These are phyloP conservation scores for Ophiostoma ips DNA, from an alignment of 2,329 filamentous ascomycete species.

Conservation along the genomic window DNA sequence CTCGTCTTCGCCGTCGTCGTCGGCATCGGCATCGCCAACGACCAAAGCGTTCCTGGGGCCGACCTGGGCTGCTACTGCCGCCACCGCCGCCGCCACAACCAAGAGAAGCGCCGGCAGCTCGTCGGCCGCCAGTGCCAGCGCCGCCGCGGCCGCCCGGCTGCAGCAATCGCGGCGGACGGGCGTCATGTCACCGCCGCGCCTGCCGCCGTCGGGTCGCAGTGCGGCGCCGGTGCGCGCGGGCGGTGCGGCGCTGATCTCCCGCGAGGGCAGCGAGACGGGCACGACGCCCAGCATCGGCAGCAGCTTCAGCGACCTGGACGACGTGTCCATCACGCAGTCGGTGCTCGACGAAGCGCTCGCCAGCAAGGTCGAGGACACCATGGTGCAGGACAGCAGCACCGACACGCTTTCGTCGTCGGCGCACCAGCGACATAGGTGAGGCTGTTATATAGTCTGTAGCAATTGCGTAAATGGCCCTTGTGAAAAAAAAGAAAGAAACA, in stretches of 20 bases:
- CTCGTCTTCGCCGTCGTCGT: conserved; percentile 6
- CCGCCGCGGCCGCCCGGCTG: conserved; percentile 7
- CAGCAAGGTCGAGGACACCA: conserved; percentile 13
- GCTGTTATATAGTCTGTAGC: too few relatives aligned
- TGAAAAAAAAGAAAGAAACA: too few relatives aligned
- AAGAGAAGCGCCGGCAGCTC: conserved; percentile 8
- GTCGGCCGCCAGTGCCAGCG: conserved; percentile 19
- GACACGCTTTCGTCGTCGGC: conserved; percentile 8
- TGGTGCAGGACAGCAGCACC: conserved; percentile 1
- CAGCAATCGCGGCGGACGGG: conserved; percentile 13
- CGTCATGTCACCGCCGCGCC: conserved; percentile 36
- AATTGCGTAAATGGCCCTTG: too few relatives aligned
- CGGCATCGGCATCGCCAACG: conserved; percentile 10
- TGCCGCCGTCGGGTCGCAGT: conserved; percentile 37
- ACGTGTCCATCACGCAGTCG: conserved; percentile 15
- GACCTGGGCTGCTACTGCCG: not conserved
- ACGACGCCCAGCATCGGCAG: conserved; percentile 68
- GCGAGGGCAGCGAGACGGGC: conserved; percentile 49
- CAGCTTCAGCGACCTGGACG: conserved; percentile 71
- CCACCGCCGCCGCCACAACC: not conserved
- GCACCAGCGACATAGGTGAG: not conserved
- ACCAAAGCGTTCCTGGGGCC: conserved; percentile 3
- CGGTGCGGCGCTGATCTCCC: conserved; percentile 16
- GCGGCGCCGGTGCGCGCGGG: conserved; percentile 23
- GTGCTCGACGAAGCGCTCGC: conserved; percentile 14